These are phyloP conservation scores for Rhodotorula sp. DNA, from an alignment of 1,284 basidiomycete species.

Conservation along the genomic window DNA sequence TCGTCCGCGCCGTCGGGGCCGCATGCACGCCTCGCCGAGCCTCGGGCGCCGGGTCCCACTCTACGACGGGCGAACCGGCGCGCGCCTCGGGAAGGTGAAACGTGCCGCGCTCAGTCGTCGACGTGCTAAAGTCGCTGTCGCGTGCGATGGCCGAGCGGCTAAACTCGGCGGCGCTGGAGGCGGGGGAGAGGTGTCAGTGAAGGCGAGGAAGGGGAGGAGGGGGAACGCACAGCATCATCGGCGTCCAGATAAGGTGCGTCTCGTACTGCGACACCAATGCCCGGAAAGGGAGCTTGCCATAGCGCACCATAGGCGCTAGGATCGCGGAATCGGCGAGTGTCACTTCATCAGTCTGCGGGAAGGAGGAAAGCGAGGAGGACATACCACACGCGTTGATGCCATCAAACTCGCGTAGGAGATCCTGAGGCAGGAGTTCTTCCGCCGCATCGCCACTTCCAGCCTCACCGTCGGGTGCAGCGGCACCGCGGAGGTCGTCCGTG, in stretches of 20 bases:
- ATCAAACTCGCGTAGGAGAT: slow-evolving; percentile 54
- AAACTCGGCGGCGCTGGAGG: slow-evolving; percentile 54
- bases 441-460: not conserved
- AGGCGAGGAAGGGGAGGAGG: not conserved
- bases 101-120: slow-evolving; percentile 57
- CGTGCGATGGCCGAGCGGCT: slow-evolving; percentile 59
- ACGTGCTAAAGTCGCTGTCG: slow-evolving; percentile 60
- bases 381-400: slow-evolving; percentile 56
- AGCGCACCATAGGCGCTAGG: slow-evolving; percentile 52
- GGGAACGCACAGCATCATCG: slow-evolving; percentile 60
- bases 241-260: slow-evolving; percentile 62
- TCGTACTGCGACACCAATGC: slow-evolving; percentile 61
- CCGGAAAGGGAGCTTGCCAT: slow-evolving; percentile 63
- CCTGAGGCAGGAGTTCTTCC: slow-evolving; percentile 52
- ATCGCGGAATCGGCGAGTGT: not conserved
- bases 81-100: slow-evolving; percentile 54
- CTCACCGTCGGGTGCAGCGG: not conserved
- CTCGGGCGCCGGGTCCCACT: slow-evolving; percentile 41
- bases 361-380: slow-evolving; percentile 8
- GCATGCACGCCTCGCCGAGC: slow-evolving; percentile 12
- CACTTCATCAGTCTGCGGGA: not conserved
- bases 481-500: not conserved
- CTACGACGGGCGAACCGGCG: slow-evolving; percentile 25
- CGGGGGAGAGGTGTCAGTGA: not conserved
- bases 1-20: not conserved